Evolutionary conservation across 2,329 filamentous ascomycete species (phyloP).

Genomic region (Falciphora oryzae): DNA sequence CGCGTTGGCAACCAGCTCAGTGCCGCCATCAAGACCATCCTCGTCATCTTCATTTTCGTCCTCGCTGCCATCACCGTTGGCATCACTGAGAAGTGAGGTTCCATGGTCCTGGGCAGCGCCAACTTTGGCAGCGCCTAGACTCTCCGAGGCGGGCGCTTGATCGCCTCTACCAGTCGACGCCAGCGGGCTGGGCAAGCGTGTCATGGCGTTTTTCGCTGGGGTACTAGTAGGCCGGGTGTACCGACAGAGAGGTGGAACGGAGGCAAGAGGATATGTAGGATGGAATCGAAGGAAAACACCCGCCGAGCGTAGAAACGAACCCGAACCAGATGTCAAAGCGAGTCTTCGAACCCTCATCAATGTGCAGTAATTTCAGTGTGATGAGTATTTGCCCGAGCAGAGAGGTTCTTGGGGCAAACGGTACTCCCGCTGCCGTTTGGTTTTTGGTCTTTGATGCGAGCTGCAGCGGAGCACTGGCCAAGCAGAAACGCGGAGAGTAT

Average conservation of each 20-base stretch:
- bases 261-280: neutral
- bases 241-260: no score
- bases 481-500: neutral
- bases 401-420: neutral
- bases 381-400: no score
- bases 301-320: neutral
- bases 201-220: no score
- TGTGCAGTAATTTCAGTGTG: neutral
- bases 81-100: neutral
- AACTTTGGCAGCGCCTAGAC: neutral
- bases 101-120: neutral
- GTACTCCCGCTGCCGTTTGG: neutral
- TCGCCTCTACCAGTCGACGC: neutral
- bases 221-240: no score
- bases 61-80: no score
- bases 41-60: constrained; percentile 16
- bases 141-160: neutral
- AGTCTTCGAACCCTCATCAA: neutral
- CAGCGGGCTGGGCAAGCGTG: neutral
- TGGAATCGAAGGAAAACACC: neutral
- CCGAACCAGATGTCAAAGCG: no score
- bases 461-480: neutral
- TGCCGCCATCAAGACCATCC: constrained; percentile 23
- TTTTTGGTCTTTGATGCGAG: neutral
- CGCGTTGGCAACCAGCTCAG: constrained; percentile 20